Evolutionary conservation across 768 basidiomycete species (phyloP), one percentile per base, ranked within the genome.

Genomic region (Auricularia sp.): DNA sequence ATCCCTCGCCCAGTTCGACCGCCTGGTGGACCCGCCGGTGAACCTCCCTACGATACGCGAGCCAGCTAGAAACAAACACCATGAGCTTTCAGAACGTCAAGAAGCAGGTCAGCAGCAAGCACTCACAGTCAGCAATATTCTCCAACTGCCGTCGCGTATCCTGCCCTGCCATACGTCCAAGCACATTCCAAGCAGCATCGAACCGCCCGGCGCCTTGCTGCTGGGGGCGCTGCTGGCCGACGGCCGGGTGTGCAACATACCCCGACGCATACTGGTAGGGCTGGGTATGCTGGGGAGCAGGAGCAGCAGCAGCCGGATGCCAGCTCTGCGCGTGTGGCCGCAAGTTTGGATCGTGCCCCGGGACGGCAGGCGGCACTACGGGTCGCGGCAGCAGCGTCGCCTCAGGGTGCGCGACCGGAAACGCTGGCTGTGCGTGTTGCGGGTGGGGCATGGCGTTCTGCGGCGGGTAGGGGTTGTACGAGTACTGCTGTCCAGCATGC

Each of bases 91-190:
- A 10, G 44, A 51, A 11, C 18, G 47, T 1, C 47, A 5, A 0
- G 47, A 6, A 18, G 47, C 14, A 18, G 47, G 18, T 42, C 13
- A 65, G 63, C 18, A 36, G 37, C 62, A 29, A 56, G 35, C 61
- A 81, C 85, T 71, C 69, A 87, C 85, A 79, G 58, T 83, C 79
- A 33, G 83, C 78, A 54, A 86, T 68, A 66, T 74, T 77, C 67
- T 85, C 83, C 51, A 87, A 66, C 68, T 82, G 83, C 39, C 73
- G 72, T 47, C 81, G 73, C 54, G 79, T 80, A 64, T 79, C 80
- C 68, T 76, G 77, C 3, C 86, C 85, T 18, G 83, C 83, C 36
- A 86, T 73, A 65, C 78, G 82, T 70, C 85, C 85, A 21, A 88
- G 77, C n/a, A 80, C 77, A 66, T 72, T 78, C 68, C 79, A 68